Conservation (phyloP, 1,139 yeast genomes). For the Taphrina wiesneri region DNA sequence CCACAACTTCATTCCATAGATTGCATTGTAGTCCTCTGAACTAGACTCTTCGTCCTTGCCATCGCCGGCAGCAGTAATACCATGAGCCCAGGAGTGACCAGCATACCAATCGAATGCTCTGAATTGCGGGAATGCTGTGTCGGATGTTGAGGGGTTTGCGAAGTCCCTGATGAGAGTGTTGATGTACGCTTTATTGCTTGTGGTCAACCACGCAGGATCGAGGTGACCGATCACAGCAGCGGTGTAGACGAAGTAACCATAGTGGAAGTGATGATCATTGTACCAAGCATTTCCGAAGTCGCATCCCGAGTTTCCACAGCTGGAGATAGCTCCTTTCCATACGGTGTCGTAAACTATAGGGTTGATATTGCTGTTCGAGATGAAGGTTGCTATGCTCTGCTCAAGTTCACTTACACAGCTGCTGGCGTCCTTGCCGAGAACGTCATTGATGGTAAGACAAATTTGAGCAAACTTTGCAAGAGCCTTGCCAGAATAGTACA, state of each 20-base stretch:
- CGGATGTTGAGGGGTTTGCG: constrained; percentile 67
- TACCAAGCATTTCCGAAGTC: constrained; percentile 71
- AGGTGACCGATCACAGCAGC: constrained; percentile 73
- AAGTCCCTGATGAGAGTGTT: constrained; percentile 69
- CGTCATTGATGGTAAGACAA: constrained; percentile 61
- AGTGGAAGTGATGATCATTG: constrained; percentile 81
- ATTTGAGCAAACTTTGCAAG: constrained; percentile 74
- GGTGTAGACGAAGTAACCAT: constrained; percentile 74
- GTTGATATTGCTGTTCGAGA: constrained; percentile 55
- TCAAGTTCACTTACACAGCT: constrained; percentile 56
- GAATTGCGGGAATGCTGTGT: constrained; percentile 69
- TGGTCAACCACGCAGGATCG: constrained; percentile 60
- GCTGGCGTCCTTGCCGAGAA: constrained; percentile 55
- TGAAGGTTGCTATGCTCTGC: constrained; percentile 55
- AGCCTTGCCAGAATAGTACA: constrained; percentile 69
- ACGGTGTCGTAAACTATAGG: constrained; percentile 71
- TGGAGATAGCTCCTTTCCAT: constrained; percentile 68
- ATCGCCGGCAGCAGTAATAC: constrained; percentile 67
- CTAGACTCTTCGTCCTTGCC: constrained; percentile 81
- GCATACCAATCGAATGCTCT: constrained; percentile 77
- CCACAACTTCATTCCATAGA: constrained; percentile 82
- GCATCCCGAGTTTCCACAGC: constrained; percentile 51
- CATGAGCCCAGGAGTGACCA: constrained; percentile 87
- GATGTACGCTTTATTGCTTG: constrained; percentile 63
- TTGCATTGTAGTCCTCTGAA: constrained; percentile 64